Conservation (phyloP, 2,329 filamentous ascomycete genomes). For the Diaporthe citri region DNA sequence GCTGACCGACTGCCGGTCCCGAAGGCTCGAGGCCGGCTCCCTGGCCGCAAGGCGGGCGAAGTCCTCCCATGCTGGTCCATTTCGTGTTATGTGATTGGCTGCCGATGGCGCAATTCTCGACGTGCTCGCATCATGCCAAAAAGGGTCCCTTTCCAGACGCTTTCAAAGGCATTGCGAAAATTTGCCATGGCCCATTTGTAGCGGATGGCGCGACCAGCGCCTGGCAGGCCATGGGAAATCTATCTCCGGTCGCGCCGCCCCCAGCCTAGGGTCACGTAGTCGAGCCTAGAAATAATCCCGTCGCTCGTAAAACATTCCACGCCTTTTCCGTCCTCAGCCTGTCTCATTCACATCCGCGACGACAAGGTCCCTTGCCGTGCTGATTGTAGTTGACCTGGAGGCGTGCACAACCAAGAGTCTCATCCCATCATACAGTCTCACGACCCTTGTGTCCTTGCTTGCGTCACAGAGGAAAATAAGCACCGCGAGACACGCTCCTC, state of each 20-base stretch:
- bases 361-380: constrained; percentile 18
- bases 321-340: constrained; percentile 12
- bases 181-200: constrained; percentile 27
- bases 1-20: constrained; percentile 36
- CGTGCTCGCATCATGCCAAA: constrained; percentile 39
- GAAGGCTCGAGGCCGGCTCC: constrained; percentile 32
- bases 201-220: constrained; percentile 31
- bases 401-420: constrained; percentile 6
- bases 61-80: constrained; percentile 35
- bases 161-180: constrained; percentile 34
- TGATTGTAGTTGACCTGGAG: constrained; percentile 17
- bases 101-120: constrained; percentile 40
- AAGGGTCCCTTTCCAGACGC: constrained; percentile 33
- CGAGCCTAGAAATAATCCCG: constrained; percentile 28
- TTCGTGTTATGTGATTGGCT: constrained; percentile 34
- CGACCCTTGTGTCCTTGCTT: neutral
- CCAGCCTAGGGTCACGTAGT: constrained; percentile 11
- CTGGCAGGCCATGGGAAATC: constrained; percentile 18
- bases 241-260: constrained; percentile 35
- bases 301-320: constrained; percentile 17
- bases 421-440: constrained; percentile 20
- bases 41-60: constrained; percentile 34
- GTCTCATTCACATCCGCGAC: constrained; percentile 2
- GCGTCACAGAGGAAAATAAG: neutral
- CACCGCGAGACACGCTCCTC: neutral